phyloP scores from a whole-genome alignment of 1,139 yeast genomes.

The Debaryomycetaceae sp. region DNA sequence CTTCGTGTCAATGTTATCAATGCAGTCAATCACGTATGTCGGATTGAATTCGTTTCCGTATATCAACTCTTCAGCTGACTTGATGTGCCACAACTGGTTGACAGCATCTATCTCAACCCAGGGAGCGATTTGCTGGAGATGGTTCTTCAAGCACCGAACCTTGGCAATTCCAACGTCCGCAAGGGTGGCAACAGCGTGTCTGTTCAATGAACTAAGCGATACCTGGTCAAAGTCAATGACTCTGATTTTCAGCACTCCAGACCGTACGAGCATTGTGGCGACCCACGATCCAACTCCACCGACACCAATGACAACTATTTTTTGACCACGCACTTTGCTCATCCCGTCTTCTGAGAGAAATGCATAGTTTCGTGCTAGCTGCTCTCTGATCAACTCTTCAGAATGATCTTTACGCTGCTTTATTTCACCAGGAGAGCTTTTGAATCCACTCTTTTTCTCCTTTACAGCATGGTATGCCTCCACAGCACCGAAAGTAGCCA shows the following conservation, averaged over 20 bases:
- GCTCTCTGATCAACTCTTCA: conserved; percentile 81
- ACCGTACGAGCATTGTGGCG: conserved; percentile 84
- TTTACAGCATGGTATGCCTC: conserved; percentile 36
- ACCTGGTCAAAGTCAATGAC: conserved; percentile 95
- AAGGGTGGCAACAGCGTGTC: conserved; percentile 90
- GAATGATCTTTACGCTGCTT: conserved; percentile 36
- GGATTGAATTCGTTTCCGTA: conserved; percentile 54
- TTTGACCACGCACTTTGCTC: conserved; percentile 66
- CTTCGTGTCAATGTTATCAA: conserved; percentile 92
- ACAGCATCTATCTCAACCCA: conserved; percentile 82
- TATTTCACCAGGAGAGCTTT: neutral
- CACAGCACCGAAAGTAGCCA: conserved; percentile 33
- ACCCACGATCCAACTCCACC: conserved; percentile 99
- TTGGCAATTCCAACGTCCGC: conserved; percentile 89
- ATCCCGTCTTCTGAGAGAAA: conserved; percentile 85
- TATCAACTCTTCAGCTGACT: conserved; percentile 58
- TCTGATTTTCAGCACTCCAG: conserved; percentile 77
- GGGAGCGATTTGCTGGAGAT: conserved; percentile 72
- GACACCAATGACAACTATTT: conserved; percentile 89
- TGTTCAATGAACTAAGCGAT: conserved; percentile 80
- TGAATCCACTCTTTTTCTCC: conserved; percentile 1
- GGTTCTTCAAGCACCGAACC: conserved; percentile 70
- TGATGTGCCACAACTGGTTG: conserved; percentile 72
- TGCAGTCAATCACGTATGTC: conserved; percentile 84
- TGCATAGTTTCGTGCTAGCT: conserved; percentile 88